Base-by-base conservation (phyloP, 2,329 filamentous ascomycete genomes). In the Rutstroemia sp. region DNA sequence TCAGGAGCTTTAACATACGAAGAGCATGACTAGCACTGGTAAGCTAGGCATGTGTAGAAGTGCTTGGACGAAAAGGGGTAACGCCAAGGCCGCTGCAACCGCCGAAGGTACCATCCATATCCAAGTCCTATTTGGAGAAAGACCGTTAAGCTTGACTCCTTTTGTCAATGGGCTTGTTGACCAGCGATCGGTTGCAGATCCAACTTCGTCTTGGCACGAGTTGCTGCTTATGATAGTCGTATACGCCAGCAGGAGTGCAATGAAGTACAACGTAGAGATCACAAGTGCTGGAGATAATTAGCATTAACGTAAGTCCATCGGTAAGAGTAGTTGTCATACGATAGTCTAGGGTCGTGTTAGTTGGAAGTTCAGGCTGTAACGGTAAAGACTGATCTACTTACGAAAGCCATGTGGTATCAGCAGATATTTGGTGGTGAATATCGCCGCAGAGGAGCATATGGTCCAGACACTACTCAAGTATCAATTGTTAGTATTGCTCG, bases 11-110 rank as follows among this genome's bases (percentile, higher is more conserved):
- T 10, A 34, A 64, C 66, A 57, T 48, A 68, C 66, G 58, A 62
- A 68, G 39, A 66, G 46, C 64, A 67, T 67, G 1, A 64, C 54
- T 3, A 68, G 25, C 7, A 64, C 59, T n/a, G 61, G 59, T 16
- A 68, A 54, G 45, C 62, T 67, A 10, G 62, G 60, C 59, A 67
- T 60, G 45, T 68, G 64, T 1, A 67, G 45, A 5, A 68, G 27
- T 9, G 59, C 63, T 53, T 66, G 57, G 23, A 65, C 46, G 16
- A 67, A 49, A 51, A 67, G 46, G 9, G 63, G 65, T 8, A 66
- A 40, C 36, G 65, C 60, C 2, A 57, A 56, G 5, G 64, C 62
- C 42, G 63, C 63, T 19, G 60, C 38, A 7, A 63, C 25, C 23
- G 64, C 52, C 2, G 61, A 62, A 16, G 60, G 57, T 45, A 64